A percentile compares a stretch with the other conserved stretches of the same genome.
These are phyloP conservation scores for Boletus fagicola DNA, from an alignment of 768 basidiomycete species.

Conservation along the genomic window DNA sequence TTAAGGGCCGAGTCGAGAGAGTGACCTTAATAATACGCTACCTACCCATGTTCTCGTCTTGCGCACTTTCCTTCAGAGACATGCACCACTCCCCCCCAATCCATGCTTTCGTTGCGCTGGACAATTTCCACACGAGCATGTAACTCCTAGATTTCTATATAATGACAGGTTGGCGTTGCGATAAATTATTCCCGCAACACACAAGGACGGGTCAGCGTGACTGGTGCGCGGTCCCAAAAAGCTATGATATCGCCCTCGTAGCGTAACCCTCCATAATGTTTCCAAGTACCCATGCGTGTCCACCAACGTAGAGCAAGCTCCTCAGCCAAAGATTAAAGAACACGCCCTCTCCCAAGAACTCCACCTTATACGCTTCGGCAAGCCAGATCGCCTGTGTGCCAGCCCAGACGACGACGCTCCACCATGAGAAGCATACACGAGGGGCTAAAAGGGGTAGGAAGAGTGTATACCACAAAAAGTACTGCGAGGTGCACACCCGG, in stretches of 20 bases:
- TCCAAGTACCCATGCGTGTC: slow-evolving; percentile 79
- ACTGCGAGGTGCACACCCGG: slow-evolving; percentile 98
- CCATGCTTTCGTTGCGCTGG: slow-evolving; percentile 18
- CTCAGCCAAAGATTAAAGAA: slow-evolving; percentile 77
- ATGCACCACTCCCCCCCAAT: slow-evolving; percentile 8
- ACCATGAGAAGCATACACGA: slow-evolving; percentile 50
- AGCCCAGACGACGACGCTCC: slow-evolving; percentile 62
- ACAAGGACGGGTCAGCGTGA: neutral
- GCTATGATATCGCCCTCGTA: neutral
- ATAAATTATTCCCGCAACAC: neutral
- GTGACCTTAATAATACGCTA: slow-evolving; percentile 22
- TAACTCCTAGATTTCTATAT: slow-evolving; percentile 25
- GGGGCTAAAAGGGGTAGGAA: slow-evolving; percentile 83
- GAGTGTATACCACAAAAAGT: slow-evolving; percentile 95
- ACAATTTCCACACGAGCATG: slow-evolving; percentile 10
- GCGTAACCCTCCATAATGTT: slow-evolving; percentile 55
- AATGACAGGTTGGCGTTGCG: slow-evolving; percentile 1
- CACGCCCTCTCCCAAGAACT: slow-evolving; percentile 78
- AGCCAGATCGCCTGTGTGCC: slow-evolving; percentile 87
- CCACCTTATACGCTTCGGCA: slow-evolving; percentile 83
- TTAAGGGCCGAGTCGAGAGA: slow-evolving; percentile 1
- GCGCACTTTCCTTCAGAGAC: slow-evolving; percentile 14
- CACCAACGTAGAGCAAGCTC: slow-evolving; percentile 68
- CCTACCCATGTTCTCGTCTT: slow-evolving; percentile 18
- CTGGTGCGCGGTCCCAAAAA: neutral